Evolutionary conservation across 2,329 filamentous ascomycete genomes (phyloP), one percentile per base, ranked within the genome.

Genomic region (Fusarium graminum): DNA sequence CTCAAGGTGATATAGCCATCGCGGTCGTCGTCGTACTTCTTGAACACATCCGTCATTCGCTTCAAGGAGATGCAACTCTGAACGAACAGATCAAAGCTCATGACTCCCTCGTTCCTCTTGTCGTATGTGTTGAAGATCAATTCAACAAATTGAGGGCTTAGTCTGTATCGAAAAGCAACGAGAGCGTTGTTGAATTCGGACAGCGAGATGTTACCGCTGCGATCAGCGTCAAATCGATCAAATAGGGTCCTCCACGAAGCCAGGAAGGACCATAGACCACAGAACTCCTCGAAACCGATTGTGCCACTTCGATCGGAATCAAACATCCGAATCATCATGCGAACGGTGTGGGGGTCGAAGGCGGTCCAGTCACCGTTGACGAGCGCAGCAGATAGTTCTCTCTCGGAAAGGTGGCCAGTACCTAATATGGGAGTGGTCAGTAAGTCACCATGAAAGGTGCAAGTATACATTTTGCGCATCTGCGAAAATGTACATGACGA

Each of bases 301-400:
- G 91, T 92, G 50, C 94, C 93, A 64, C 87, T 91, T 71, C 92
- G 90, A 80, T 97, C 92, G 59, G 91, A 92, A 80, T 98, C 94
- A 80, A 99, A 99, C 95, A 99, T 98, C 75, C 94, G 91, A 70
- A 99, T 97, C 94, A 99, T 97, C 92, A 98, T 97, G 74, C 91
- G 91, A 68, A 98, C 94, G 2, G 95, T 99, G 72, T 97, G 92
- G 6, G 89, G 86, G 79, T 99, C 94, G 77, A 99, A 99, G 6
- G 93, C 88, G 2, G 92, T 92, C 88, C 92, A 97, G 83, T 99
- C 95, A 54, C 94, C 94, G 76, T 99, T 99, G 60, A 98, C 94
- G 7, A 99, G 88, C 19, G 95, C 95, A 2, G 92, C 90, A 11
- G 92, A 90, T 40, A 99, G 89, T 78, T 98, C 94, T 50, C 85